These are phyloP conservation scores for Leccinum truebloodii DNA, from an alignment of 768 basidiomycete genomes.

Conservation along the genomic window DNA sequence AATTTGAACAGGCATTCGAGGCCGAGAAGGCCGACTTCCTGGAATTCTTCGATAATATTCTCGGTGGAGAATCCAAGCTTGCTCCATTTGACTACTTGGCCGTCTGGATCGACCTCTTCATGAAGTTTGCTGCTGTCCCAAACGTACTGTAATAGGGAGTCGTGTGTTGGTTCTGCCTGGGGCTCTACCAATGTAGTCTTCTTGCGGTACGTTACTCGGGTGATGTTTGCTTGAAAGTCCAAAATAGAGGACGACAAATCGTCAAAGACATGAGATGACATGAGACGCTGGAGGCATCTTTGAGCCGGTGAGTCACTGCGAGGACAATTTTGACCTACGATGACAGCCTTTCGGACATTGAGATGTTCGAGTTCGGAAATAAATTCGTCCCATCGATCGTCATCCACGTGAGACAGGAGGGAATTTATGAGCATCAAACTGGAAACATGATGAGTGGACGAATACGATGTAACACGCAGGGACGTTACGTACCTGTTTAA, in stretches of 20 bases:
- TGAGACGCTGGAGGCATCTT: constrained; percentile 57
- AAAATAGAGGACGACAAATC: constrained; percentile 82
- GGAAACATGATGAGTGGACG: constrained; percentile 12
- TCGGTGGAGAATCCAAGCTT: constrained; percentile 78
- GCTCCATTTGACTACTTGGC: constrained; percentile 65
- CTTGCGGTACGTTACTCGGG: constrained; percentile 76
- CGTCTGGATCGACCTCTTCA: constrained; percentile 51
- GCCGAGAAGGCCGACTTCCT: constrained; percentile 76
- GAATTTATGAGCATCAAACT: constrained; percentile 93
- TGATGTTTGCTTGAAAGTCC: constrained; percentile 85
- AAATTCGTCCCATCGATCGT: constrained; percentile 78
- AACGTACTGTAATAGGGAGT: constrained; percentile 58
- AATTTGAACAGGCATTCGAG: constrained; percentile 81
- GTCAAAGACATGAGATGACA: constrained; percentile 79
- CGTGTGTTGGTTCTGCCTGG: constrained; percentile 58
- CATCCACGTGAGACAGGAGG: constrained; percentile 75
- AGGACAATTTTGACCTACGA: constrained; percentile 48
- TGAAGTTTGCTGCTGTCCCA: constrained; percentile 64
- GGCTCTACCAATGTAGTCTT: constrained; percentile 79
- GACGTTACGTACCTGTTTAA: constrained; percentile 62
- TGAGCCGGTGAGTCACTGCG: constrained; percentile 12
- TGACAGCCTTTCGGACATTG: constrained; percentile 79
- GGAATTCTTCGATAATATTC: constrained; percentile 74
- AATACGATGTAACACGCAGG: not conserved
- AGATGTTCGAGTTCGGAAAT: constrained; percentile 71